Conservation (phyloP, 768 basidiomycete species). For the Serendipita indica region DNA sequence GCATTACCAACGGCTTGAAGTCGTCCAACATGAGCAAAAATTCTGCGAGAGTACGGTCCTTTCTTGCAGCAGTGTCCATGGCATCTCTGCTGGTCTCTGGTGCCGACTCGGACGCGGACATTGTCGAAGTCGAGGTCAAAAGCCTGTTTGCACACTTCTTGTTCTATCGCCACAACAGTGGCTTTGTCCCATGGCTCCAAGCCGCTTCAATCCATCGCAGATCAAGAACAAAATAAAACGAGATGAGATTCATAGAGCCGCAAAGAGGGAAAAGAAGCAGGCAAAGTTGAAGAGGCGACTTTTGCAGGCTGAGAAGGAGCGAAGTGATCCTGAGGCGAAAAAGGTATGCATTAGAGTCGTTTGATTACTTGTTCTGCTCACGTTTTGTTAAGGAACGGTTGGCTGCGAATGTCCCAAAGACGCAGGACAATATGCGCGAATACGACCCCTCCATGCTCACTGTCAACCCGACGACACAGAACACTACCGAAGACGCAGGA, state of each 20-base stretch:
- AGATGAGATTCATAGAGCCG: conserved; percentile 57
- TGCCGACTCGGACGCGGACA: conserved; percentile 8
- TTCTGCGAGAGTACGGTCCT: conserved; percentile 82
- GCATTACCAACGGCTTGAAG: conserved; percentile 84
- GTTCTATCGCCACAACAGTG: not conserved
- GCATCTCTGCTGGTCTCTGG: conserved; percentile 19
- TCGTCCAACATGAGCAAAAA: conserved; percentile 94
- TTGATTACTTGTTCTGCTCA: not conserved
- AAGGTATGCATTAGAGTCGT: conserved; percentile 34
- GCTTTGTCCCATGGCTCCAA: not conserved
- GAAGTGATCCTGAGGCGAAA: conserved; percentile 58
- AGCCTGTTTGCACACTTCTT: not conserved
- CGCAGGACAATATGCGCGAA: conserved; percentile 86
- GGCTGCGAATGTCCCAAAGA: conserved; percentile 72
- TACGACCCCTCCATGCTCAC: conserved; percentile 57
- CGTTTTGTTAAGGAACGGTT: conserved; percentile 48
- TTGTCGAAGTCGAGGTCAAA: not conserved
- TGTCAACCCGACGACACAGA: conserved; percentile 29
- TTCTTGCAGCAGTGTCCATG: conserved; percentile 34
- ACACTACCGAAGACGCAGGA: conserved; percentile 16
- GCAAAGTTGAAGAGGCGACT: conserved; percentile 69
- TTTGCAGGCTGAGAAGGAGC: conserved; percentile 62
- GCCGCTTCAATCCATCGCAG: conserved; percentile 9
- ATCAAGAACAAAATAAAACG: conserved; percentile 86
- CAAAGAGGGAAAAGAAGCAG: conserved; percentile 63